Percentiles rank a stretch among this genome's conserved stretches.
These are phyloP conservation scores for Candida boidinii DNA, from an alignment of 805 yeast genomes.

Conservation along the genomic window DNA sequence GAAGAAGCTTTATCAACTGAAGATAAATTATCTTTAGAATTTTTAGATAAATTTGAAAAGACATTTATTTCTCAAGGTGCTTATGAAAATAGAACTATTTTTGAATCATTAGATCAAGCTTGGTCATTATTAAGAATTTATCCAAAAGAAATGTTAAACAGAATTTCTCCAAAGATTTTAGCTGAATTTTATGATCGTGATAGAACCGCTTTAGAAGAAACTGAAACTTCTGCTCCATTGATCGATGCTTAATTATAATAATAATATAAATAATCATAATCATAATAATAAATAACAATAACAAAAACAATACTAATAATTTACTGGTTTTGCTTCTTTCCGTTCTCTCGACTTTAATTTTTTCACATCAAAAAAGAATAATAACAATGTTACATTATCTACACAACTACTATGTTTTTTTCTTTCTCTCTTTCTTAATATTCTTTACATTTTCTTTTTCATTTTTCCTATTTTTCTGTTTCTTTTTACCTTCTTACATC, in stretches of 20 bases:
- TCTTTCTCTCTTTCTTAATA: no score
- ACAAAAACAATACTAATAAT: no score
- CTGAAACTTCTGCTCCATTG: conserved; percentile 16
- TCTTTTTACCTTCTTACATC: no score
- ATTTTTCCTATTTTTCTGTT: no score
- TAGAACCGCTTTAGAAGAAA: conserved; percentile 44
- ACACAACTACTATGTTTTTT: no score
- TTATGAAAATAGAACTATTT: conserved; percentile 89
- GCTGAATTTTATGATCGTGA: conserved; percentile 93
- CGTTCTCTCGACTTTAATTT: background rate
- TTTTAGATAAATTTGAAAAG: conserved; percentile 95
- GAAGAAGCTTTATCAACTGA: conserved; percentile 98
- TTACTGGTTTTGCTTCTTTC: background rate
- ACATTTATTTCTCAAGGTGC: conserved; percentile 95
- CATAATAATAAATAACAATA: background rate
- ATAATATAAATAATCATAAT: background rate
- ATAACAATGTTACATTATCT: no score
- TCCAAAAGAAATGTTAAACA: conserved; percentile 97
- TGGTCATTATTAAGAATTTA: conserved; percentile 97
- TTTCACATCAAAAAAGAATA: no score
- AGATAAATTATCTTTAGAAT: conserved; percentile 94
- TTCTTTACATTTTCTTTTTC: no score
- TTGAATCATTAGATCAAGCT: conserved; percentile 94
- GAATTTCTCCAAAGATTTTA: conserved; percentile 95
- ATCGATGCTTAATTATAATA: conserved; percentile 16